Base-by-base conservation (phyloP, 129 eudicot species). In the Scalesia atractyloides region DNA sequence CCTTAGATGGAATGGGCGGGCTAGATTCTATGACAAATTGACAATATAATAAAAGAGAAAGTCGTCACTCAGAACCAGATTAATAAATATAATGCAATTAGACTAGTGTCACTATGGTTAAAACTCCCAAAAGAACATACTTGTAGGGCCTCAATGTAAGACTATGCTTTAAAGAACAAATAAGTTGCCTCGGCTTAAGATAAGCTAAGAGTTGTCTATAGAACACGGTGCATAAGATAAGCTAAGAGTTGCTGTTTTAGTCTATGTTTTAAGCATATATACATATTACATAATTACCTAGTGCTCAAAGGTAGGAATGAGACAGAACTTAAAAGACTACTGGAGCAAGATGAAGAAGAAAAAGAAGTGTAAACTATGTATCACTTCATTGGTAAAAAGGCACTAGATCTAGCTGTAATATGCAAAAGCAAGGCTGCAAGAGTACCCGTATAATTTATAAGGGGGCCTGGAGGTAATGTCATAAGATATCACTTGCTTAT, bases 361-460 rank as follows among this genome's bases (percentile, higher is more conserved):
- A 30, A 10, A 18, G 46, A 52, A 52, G 33, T 51, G 26, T 33
- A 34, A 37, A 50, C 53, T 24, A 51, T 20, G 75, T 8, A 18
- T 70, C 53, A 39, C 75, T 37, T 17, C 11, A 69, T 4, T 9
- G 59, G 44, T 9, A 12, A 73, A 62, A 22, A 73, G 36, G 12
- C 62, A 10, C 16, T 33, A 34, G n/a, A 49, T 62, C 37, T 24
- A 48, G 17, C 9, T n/a, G 33, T 41, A 58, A 26, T 43, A 22
- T 43, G 57, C 64, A 53, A 56, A 70, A 36, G 37, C 74, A 53
- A 36, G 26, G 15, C 22, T 49, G 37, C 74, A 53, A 36, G 26
- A 30, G 44, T 49, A 48, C 1, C 13, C 14, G 5, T 18, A 19
- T 18, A 54, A 9, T 4, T 54, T 54, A 54, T 8, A 54, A 7